Evolutionary conservation across 192 early-diverging fungal species (phyloP).

Genomic region (Coemansia sp.): DNA sequence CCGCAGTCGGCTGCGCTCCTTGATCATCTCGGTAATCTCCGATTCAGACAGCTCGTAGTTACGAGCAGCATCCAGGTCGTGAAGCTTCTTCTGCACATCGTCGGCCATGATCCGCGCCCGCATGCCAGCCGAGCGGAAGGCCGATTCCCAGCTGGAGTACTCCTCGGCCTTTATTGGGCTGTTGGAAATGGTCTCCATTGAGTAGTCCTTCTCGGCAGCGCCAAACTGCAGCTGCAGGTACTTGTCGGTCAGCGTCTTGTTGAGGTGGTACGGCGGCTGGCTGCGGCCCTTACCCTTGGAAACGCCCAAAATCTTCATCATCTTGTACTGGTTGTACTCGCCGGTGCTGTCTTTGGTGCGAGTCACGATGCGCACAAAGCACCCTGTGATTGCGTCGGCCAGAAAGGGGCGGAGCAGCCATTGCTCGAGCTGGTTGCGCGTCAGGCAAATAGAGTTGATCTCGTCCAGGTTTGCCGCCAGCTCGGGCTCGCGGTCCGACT

Average conservation of each 20-base stretch:
- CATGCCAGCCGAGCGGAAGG: conserved; percentile 54
- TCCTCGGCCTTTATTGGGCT: conserved; percentile 63
- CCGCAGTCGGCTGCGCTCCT: conserved; percentile 56
- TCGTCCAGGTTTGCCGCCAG: conserved; percentile 60
- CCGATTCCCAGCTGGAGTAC: conserved; percentile 57
- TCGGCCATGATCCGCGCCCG: conserved; percentile 49
- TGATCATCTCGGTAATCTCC: conserved; percentile 67
- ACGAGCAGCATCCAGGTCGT: conserved; percentile 58
- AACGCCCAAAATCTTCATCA: conserved; percentile 63
- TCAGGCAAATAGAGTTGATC: conserved; percentile 60
- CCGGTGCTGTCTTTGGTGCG: conserved; percentile 55
- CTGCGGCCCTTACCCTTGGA: conserved; percentile 56
- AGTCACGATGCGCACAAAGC: conserved; percentile 63
- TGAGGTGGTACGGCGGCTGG: conserved; percentile 60
- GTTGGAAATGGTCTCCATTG: conserved; percentile 80
- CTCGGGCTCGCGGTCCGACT: conserved; percentile 20
- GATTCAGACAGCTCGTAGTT: conserved; percentile 61
- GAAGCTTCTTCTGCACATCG: conserved; percentile 56
- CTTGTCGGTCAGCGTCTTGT: conserved; percentile 63
- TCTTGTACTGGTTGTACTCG: conserved; percentile 56
- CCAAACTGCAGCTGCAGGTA: conserved; percentile 69
- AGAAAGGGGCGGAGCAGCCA: conserved; percentile 76
- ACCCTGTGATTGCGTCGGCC: conserved; percentile 63
- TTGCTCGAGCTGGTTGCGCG: conserved; percentile 65
- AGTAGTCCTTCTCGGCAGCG: conserved; percentile 63